Base-by-base conservation (phyloP, 2,329 filamentous ascomycete genomes). In the Akanthomyces lecanii region DNA sequence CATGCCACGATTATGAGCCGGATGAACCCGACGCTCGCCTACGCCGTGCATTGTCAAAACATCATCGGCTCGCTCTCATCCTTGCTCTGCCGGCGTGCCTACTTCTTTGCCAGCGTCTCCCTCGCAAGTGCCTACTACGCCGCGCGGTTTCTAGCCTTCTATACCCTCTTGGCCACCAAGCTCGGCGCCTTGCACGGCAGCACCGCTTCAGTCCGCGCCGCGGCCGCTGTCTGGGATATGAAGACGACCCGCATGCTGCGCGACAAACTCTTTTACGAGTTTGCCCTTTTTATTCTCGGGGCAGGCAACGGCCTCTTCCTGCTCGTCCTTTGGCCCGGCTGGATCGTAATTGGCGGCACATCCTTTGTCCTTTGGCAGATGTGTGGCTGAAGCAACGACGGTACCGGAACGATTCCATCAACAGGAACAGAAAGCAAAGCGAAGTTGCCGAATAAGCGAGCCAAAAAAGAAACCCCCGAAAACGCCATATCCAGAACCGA, bases 261-360 rank as follows among this genome's bases (percentile, higher is more conserved):
- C 47, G 80, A 77, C 65, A 80, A 79, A 66, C 65, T 83, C 61
- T 79, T 80, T 62, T 80, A 80, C 66, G 83, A 85, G 69, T 77
- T 85, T 62, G 80, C 78, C 63, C 73, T 79, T 55, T 75, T 81
- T 56, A 73, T 85, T 44, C 76, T 86, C 25, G 82, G 82, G 4
- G 76, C 78, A 6, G 76, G 79, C 28, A 84, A 84, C 65, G 69
- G 72, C 36, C 52, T 85, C 62, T 75, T 81, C 65, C 70, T 85
- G 38, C 52, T 84, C 64, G 65, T 85, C 65, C 82, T 86, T 66
- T 86, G 83, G 83, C 83, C 83, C 0, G 83, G 83, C 0, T 85
- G 83, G 83, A 72, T 78, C 64, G 64, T 85, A 33, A 64, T 85
- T 36, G 79, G 69, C 2, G 70, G 75, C 7, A 66, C 71, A n/a